Evolutionary conservation across 2,329 filamentous ascomycete species (phyloP).

Genomic region (Fusarium liriodendri): DNA sequence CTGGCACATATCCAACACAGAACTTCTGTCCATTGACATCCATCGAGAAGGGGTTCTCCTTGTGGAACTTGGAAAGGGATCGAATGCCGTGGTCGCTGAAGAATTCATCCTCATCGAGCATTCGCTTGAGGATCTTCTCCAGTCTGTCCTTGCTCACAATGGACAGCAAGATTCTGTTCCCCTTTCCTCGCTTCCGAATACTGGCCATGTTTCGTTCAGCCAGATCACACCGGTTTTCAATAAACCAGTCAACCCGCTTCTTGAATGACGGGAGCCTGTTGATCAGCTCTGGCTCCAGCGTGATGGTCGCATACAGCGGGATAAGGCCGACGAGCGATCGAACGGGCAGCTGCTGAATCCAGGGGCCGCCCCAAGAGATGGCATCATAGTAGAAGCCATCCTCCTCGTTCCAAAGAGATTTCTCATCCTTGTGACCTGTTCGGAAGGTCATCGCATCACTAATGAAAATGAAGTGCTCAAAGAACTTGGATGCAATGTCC

Average conservation of each 20-base stretch:
- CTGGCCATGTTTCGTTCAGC: constrained; percentile 95
- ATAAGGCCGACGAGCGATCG: constrained; percentile 93
- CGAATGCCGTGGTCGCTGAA: constrained; percentile 90
- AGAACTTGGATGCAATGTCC: constrained; percentile 97
- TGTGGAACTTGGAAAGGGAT: constrained; percentile 91
- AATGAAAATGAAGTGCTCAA: constrained; percentile 98
- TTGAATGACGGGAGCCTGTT: constrained; percentile 94
- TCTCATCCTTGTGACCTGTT: constrained; percentile 75
- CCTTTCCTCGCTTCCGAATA: constrained; percentile 90
- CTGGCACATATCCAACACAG: constrained; percentile 88
- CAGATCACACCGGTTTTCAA: constrained; percentile 86
- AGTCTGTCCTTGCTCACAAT: constrained; percentile 95
- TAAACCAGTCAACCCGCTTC: constrained; percentile 93
- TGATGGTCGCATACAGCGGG: constrained; percentile 90
- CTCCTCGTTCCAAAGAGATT: constrained; percentile 94
- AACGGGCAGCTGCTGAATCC: constrained; percentile 92
- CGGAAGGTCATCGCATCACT: constrained; percentile 96
- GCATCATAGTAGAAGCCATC: constrained; percentile 99
- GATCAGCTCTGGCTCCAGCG: constrained; percentile 92
- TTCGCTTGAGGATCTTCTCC: constrained; percentile 86
- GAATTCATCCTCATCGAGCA: constrained; percentile 96
- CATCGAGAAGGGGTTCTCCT: constrained; percentile 92
- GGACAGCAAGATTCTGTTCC: constrained; percentile 85
- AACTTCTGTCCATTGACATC: constrained; percentile 93
- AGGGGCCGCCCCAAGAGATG: constrained; percentile 94